phyloP scores from a whole-genome alignment of 2,329 filamentous ascomycete genomes.

The Alternaria panax region DNA sequence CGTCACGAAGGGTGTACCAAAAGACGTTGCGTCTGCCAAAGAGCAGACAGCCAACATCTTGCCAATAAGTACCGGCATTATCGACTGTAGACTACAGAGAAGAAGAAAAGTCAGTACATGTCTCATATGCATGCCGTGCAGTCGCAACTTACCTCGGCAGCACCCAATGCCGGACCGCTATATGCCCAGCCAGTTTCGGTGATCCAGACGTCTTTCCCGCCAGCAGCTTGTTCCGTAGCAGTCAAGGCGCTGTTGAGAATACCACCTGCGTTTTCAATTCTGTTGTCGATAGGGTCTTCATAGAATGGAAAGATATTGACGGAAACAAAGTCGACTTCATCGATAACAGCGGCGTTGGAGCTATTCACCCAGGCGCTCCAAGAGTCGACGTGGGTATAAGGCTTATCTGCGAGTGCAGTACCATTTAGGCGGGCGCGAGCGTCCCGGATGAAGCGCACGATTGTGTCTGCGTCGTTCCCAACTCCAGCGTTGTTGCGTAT shows the following conservation, averaged over 20 bases:
- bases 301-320: slow-evolving; percentile 50
- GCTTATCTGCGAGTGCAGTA: slow-evolving; percentile 63
- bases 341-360: slow-evolving; percentile 45
- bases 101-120: not conserved
- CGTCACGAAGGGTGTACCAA: slow-evolving; percentile 47
- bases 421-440: slow-evolving; percentile 61
- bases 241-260: slow-evolving; percentile 38
- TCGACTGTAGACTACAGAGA: slow-evolving; percentile 28
- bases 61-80: slow-evolving; percentile 44
- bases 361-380: slow-evolving; percentile 46
- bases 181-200: slow-evolving; percentile 49
- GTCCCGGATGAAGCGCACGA: slow-evolving; percentile 65
- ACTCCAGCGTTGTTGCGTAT: slow-evolving; percentile 66
- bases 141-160: slow-evolving; percentile 17
- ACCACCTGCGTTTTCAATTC: slow-evolving; percentile 52
- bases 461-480: slow-evolving; percentile 66
- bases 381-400: slow-evolving; percentile 52
- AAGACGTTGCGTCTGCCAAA: slow-evolving; percentile 44
- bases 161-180: slow-evolving; percentile 38
- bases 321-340: slow-evolving; percentile 48
- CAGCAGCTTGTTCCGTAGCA: slow-evolving; percentile 38
- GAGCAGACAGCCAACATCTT: slow-evolving; percentile 41
- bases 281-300: slow-evolving; percentile 41
- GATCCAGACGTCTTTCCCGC: slow-evolving; percentile 48
- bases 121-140: not conserved